phyloP scores from a whole-genome alignment of 495 filamentous ascomycete genomes.

The Talaromyces adpressus region DNA sequence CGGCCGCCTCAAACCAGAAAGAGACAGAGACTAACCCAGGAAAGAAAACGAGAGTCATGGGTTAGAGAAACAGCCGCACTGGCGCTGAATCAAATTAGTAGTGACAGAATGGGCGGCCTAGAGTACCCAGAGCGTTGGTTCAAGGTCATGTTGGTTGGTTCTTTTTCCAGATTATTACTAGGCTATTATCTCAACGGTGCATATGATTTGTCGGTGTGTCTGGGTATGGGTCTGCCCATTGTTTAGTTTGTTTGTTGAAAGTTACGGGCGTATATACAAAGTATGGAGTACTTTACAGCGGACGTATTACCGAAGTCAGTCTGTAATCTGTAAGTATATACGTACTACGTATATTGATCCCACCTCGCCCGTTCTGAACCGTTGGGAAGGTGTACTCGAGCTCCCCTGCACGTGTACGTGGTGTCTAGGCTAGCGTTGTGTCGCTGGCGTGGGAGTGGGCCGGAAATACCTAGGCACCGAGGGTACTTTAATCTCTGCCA shows the following conservation, averaged over 20 bases:
- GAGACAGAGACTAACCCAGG: neutral
- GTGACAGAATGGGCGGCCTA: neutral
- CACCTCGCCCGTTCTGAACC: neutral
- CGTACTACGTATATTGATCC: neutral
- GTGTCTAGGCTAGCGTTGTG: neutral
- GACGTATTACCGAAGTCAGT: neutral
- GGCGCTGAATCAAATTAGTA: slow-evolving; percentile 2
- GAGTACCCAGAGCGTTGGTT: slow-evolving; percentile 5
- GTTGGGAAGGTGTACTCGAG: neutral
- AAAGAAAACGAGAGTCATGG: neutral
- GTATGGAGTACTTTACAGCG: neutral
- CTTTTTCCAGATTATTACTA: neutral
- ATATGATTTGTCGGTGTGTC: slow-evolving; percentile 1
- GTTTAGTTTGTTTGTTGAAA: neutral
- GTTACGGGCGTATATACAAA: neutral
- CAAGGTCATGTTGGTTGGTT: neutral
- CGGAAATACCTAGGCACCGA: neutral
- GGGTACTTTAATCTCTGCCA: slow-evolving; percentile 1
- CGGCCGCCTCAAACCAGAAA: neutral
- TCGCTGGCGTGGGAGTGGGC: neutral
- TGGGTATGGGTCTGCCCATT: neutral
- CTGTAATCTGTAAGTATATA: neutral
- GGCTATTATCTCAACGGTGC: neutral
- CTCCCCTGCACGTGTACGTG: neutral
- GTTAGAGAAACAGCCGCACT: neutral